Conservation (phyloP, 345 rosid species). For the Fremontodendron californicum region DNA sequence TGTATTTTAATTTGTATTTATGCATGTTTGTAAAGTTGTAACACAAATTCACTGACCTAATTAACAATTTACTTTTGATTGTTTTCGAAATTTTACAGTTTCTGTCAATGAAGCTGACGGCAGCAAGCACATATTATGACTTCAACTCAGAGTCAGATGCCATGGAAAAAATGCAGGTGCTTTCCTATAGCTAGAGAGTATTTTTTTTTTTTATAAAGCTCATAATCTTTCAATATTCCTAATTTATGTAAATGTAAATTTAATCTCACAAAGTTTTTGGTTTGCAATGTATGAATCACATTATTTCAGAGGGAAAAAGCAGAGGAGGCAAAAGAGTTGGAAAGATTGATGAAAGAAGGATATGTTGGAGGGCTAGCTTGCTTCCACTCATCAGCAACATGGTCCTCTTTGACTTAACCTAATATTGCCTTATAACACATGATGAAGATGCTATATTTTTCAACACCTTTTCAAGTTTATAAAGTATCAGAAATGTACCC, state of each 20-base stretch:
- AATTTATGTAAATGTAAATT: background rate
- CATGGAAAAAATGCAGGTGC: conserved; percentile 35
- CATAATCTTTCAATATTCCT: background rate
- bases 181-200: background rate
- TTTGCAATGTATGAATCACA: background rate
- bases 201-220: background rate
- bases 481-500: background rate
- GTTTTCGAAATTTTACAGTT: conserved; percentile 44
- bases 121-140: conserved; percentile 72
- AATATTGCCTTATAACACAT: conserved; percentile 11
- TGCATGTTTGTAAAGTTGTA: background rate
- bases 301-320: conserved; percentile 53
- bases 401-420: conserved; percentile 22
- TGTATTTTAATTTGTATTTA: too few species aligned
- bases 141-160: conserved; percentile 67
- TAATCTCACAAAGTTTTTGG: background rate
- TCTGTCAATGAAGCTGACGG: conserved; percentile 85
- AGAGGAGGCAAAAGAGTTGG: conserved; percentile 53
- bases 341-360: conserved; percentile 50
- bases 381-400: conserved; percentile 42
- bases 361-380: conserved; percentile 34
- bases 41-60: background rate
- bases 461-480: conserved; percentile 9
- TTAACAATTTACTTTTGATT: background rate
- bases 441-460: conserved; percentile 18